Conservation (phyloP, 202 grass and related monocot species). For the Bolboschoenoplectus hybrid region DNA sequence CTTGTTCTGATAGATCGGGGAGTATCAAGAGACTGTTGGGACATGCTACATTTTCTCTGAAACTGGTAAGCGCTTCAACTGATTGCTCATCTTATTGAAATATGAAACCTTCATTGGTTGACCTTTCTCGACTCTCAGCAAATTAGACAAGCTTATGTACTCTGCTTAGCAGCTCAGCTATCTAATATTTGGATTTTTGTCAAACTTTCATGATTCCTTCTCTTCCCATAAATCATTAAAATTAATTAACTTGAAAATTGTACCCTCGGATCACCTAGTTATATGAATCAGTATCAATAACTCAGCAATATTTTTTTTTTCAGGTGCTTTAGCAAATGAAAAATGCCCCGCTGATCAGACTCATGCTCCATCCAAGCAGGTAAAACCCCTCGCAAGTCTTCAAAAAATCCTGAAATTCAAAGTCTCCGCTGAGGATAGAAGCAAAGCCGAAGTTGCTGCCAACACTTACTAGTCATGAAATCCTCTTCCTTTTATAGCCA, state of each 20-base stretch:
- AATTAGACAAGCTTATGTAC: constrained; percentile 11
- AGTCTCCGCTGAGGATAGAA: constrained; percentile 23
- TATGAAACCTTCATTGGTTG: background rate
- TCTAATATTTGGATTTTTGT: background rate
- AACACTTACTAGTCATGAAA: background rate
- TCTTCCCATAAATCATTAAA: background rate
- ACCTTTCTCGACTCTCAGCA: background rate
- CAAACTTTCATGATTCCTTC: background rate
- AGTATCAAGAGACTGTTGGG: constrained; percentile 75
- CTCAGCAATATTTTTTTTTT: constrained; percentile 22
- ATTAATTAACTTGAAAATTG: background rate
- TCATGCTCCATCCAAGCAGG: constrained; percentile 51
- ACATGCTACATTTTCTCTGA: constrained; percentile 72
- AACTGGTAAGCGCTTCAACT: constrained; percentile 46
- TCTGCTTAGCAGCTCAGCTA: constrained; percentile 21
- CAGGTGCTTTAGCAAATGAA: constrained; percentile 48
- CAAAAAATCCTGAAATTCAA: constrained; percentile 77
- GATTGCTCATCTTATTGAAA: background rate
- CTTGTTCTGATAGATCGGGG: constrained; percentile 56
- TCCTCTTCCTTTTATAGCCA: background rate
- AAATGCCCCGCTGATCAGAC: constrained; percentile 34
- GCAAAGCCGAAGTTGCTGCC: background rate
- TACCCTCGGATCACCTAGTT: constrained; percentile 10
- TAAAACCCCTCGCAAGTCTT: constrained; percentile 69
- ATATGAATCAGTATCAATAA: constrained; percentile 16